Base-by-base conservation (phyloP, 768 basidiomycete species). In the Fomitopsis pulvina region DNA sequence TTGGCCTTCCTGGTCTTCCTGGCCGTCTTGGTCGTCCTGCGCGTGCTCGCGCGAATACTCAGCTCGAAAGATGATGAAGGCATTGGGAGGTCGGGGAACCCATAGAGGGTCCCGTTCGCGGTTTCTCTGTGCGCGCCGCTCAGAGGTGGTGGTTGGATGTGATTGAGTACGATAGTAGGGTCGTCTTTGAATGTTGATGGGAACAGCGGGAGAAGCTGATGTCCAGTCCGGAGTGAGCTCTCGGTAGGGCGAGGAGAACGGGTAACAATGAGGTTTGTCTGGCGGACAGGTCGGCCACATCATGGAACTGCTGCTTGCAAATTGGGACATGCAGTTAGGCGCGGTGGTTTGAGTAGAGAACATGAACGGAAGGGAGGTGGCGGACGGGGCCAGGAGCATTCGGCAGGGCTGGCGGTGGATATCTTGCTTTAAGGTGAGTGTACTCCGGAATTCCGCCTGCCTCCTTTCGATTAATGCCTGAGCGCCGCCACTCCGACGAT, bases 31-130 rank as follows among this genome's bases (percentile, higher is more conserved):
- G 63, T 12, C 68, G 64, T 3, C 70, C 38, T 70, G 67, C 14
- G 68, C 65, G 65, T 63, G 60, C 79, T 72, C 52, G 68, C 68
- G 57, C 64, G 73, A 55, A 75, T 76, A 86, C 53, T 83, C 76
- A 58, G 83, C 81, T 27, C 84, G 81, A 67, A 85, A 86, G 46
- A 86, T 76, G 63, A 86, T 83, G 66, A 86, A 86, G 39, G 80
- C 71, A 52, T 86, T 86, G 1, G 80, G 75, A 3, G 85, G 85
- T 11, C 85, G 78, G 22, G 82, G 79, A 29, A 84, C 74, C 75
- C 78, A 80, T n/a, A 62, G 65, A 0, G 81, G 77, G 50, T 82
- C 76, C 9, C 69, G 68, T 47, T 67, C 62, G 34, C 72, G 69
- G 44, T 74, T 68, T 21, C 66, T 63, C 41, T 65, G 65, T 27